phyloP scores from a whole-genome alignment of 306 rosid species.

The Arachis hypogaea region DNA sequence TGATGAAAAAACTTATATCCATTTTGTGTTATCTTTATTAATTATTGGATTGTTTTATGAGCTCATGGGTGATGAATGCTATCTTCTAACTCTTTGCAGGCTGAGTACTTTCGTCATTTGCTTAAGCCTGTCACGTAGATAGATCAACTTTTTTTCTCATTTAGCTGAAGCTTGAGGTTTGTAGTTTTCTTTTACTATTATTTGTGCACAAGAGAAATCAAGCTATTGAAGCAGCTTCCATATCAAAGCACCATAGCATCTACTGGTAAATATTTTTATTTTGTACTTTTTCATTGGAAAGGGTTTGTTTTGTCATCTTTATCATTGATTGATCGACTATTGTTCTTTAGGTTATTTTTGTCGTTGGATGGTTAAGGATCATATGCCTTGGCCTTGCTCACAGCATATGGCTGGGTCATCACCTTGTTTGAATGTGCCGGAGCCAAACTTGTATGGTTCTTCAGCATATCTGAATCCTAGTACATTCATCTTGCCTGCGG shows the following conservation, averaged over 20 bases:
- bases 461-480: slow-evolving; percentile 42
- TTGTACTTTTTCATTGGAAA: slow-evolving; percentile 2
- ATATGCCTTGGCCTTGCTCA: slow-evolving; percentile 46
- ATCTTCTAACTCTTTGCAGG: slow-evolving; percentile 57
- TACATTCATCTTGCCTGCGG: slow-evolving; percentile 43
- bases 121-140: slow-evolving; percentile 93
- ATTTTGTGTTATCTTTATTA: slow-evolving; percentile 13
- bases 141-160: slow-evolving; percentile 34
- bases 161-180: slow-evolving; percentile 43
- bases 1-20: slow-evolving; percentile 26
- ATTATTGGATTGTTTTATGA: slow-evolving; percentile 26
- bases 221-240: slow-evolving; percentile 49
- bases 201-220: slow-evolving; percentile 49
- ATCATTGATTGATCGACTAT: slow-evolving; percentile 22
- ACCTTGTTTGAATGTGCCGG: slow-evolving; percentile 43
- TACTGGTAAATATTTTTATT: slow-evolving; percentile 45
- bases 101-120: slow-evolving; percentile 86
- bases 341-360: slow-evolving; percentile 45
- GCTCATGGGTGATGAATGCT: slow-evolving; percentile 34
- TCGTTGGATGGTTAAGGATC: slow-evolving; percentile 67
- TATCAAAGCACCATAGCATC: slow-evolving; percentile 42
- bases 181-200: slow-evolving; percentile 46
- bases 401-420: slow-evolving; percentile 59
- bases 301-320: neutral
- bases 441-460: slow-evolving; percentile 44